Conservation (phyloP, 176 grass and related monocot species). For the Triticum dicoccoides region DNA sequence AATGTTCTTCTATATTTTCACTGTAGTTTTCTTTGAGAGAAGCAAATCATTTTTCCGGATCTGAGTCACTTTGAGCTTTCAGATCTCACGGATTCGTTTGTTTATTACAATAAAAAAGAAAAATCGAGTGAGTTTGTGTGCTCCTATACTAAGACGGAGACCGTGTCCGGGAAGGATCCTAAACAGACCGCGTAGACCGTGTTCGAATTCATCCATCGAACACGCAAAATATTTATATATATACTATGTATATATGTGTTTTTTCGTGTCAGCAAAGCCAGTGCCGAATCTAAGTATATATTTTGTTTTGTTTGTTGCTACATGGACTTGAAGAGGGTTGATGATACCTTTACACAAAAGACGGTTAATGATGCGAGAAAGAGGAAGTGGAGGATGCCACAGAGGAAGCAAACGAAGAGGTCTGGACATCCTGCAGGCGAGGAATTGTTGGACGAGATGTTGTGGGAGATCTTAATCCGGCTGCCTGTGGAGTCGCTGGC, state of each 20-base stretch:
- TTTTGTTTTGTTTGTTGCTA: not conserved
- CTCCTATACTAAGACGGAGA: not conserved
- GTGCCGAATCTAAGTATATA: not conserved
- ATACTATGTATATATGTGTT: no score
- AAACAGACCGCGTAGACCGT: not conserved
- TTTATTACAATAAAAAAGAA: not conserved
- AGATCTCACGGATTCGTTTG: not conserved
- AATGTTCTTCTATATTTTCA: not conserved
- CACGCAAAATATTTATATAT: no score
- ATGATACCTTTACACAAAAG: no score
- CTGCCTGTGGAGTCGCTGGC: not conserved
- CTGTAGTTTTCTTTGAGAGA: not conserved
- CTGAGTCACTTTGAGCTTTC: not conserved
- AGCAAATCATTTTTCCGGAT: not conserved
- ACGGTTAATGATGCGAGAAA: not conserved
- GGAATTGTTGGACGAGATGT: not conserved
- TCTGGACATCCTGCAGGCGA: not conserved
- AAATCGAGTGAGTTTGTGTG: not conserved
- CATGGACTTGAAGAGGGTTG: not conserved
- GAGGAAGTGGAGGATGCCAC: not conserved
- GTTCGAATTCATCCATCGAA: no score
- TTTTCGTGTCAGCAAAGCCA: not conserved
- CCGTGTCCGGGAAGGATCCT: not conserved
- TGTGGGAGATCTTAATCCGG: not conserved
- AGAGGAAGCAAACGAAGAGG: not conserved